Percentiles rank a stretch among this genome's conserved stretches.
Conservation (phyloP, 805 yeast species). For the Wickerhamiella dianesei region DNA sequence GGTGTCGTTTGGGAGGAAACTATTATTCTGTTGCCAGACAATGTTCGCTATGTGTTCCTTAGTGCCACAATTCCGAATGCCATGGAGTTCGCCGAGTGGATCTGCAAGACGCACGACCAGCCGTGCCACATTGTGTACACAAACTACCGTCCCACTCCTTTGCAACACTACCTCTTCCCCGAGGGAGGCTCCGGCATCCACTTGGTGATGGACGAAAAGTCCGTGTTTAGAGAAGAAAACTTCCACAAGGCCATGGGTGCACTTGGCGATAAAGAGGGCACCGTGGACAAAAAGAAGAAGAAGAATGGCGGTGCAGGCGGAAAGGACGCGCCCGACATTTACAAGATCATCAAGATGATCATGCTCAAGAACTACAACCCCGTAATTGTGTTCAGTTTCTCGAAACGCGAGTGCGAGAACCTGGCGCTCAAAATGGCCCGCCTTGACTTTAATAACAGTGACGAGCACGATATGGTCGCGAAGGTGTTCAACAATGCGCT, state of each 20-base stretch:
- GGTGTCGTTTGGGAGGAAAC: slow-evolving; percentile 99
- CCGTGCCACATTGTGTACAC: slow-evolving; percentile 99
- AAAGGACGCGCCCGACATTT: slow-evolving; percentile 74
- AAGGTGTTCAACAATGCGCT: slow-evolving; percentile 88
- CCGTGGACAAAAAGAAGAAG: slow-evolving; percentile 46
- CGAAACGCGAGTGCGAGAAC: slow-evolving; percentile 92
- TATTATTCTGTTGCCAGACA: slow-evolving; percentile 86
- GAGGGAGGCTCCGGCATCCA: slow-evolving; percentile 98
- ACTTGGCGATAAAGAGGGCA: slow-evolving; percentile 62
- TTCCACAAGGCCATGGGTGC: slow-evolving; percentile 98
- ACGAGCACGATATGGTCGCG: slow-evolving; percentile 80
- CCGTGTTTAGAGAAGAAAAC: slow-evolving; percentile 90
- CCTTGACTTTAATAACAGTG: slow-evolving; percentile 84
- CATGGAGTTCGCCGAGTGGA: slow-evolving; percentile 98
- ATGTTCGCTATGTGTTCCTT: slow-evolving; percentile 82
- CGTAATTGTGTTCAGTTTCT: slow-evolving; percentile 95
- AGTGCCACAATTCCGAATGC: slow-evolving; percentile 98
- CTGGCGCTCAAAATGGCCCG: slow-evolving; percentile 92
- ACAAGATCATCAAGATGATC: slow-evolving; percentile 94
- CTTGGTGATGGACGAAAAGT: slow-evolving; percentile 93
- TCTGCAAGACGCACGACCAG: slow-evolving; percentile 83
- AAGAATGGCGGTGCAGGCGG: slow-evolving; percentile 80
- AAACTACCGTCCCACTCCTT: slow-evolving; percentile 96
- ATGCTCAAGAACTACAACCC: slow-evolving; percentile 95
- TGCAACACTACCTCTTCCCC: slow-evolving; percentile 94